Evolutionary conservation across 2,329 filamentous ascomycete genomes (phyloP), one percentile per base, ranked within the genome.

Genomic region (Colletotrichum lentis): DNA sequence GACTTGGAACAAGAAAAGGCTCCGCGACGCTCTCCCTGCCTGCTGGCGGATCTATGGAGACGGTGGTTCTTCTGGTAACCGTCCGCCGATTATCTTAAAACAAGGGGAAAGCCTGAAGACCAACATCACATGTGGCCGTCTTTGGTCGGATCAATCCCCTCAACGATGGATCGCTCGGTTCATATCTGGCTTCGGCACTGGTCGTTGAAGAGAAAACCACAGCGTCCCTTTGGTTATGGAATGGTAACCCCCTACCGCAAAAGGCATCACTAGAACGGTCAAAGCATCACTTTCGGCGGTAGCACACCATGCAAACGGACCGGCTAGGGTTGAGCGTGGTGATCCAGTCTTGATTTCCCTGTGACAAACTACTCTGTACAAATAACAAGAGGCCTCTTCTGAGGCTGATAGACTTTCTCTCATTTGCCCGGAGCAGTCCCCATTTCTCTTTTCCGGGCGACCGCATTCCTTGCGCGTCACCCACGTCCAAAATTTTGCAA

Each of bases 301-400:
- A 31, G n/a, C 7, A 47, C 3, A 37, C 3, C 43, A 59, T 49
- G 27, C n/a, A 10, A n/a, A 6, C 4, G 14, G 39, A 24, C 12
- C 14, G 11, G 18, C n/a, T 35, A 4, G 20, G 11, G 11, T 20
- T 55, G 62, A 60, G 52, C 62, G 24, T 60, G 62, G 44, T 65
- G 66, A 60, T 68, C 43, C 66, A 69, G 63, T 69, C 67, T 69
- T 63, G 63, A 69, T 69, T 54, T 67, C 67, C 63, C 22, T 62
- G 56, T 58, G 44, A 18, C 39, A 37, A 52, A 67, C 67, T 67
- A 67, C 52, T 63, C 67, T 58, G 53, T 67, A 63, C 67, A 69
- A 57, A 67, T 37, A 35, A 37, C 35, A 62, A 53, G 39, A 69
- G 55, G 52, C 65, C 47, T 6, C 41, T 35, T 44, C n/a, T 43